phyloP scores from a whole-genome alignment of 768 basidiomycete genomes.

The Sarcomyxa edulis region DNA sequence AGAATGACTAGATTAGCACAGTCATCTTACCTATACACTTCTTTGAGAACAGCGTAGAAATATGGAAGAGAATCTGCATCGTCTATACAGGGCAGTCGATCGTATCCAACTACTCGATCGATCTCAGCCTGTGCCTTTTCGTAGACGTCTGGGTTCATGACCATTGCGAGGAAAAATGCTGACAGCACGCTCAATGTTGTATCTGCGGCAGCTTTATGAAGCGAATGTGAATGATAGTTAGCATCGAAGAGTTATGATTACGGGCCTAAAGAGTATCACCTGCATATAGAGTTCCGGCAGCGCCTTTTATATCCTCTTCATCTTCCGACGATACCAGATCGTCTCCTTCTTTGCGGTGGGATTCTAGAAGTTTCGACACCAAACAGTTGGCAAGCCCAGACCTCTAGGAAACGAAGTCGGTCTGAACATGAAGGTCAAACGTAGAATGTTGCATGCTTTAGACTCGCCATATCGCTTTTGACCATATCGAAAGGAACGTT shows the following conservation, averaged over 20 bases:
- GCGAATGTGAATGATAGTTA: background rate
- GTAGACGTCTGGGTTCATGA: constrained; percentile 44
- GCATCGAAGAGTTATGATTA: background rate
- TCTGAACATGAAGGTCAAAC: background rate
- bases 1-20: background rate
- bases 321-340: constrained; percentile 32
- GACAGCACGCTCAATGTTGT: constrained; percentile 44
- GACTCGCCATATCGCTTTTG: constrained; percentile 40
- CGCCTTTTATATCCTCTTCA: constrained; percentile 50
- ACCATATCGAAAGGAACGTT: constrained; percentile 46
- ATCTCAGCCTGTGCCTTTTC: constrained; percentile 46
- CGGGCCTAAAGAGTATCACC: constrained; percentile 22
- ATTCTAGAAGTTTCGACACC: constrained; percentile 38
- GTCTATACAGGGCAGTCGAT: constrained; percentile 41
- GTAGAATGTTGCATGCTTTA: background rate
- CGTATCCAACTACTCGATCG: constrained; percentile 37
- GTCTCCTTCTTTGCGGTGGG: constrained; percentile 26
- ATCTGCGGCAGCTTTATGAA: constrained; percentile 30
- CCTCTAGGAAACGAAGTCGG: background rate
- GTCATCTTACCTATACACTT: constrained; percentile 40
- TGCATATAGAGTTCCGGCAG: constrained; percentile 47
- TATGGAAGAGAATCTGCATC: constrained; percentile 42
- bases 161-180: constrained; percentile 50
- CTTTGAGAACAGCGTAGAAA: constrained; percentile 41
- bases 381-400: constrained; percentile 18